Evolutionary conservation across 202 grass and related monocot genomes (phyloP).

Genomic region (Carex sylvatica): DNA sequence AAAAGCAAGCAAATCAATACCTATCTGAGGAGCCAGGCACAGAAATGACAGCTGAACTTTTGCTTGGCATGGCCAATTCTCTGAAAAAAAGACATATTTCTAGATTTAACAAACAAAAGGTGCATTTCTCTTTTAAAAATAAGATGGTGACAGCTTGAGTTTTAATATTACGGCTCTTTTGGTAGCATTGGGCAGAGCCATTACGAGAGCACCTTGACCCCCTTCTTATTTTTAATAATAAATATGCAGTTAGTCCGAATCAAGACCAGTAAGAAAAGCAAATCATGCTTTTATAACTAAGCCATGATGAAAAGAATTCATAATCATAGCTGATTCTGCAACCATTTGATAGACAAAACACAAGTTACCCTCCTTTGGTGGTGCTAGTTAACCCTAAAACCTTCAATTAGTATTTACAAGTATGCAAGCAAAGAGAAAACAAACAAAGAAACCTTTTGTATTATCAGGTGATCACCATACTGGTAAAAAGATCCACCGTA

Average conservation of each 20-base stretch:
- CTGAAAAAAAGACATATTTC: constrained; percentile 32
- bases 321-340: background rate
- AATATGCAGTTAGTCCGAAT: background rate
- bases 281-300: background rate
- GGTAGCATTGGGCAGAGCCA: constrained; percentile 64
- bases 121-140: background rate
- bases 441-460: background rate
- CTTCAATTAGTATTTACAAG: background rate
- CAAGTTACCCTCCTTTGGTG: background rate
- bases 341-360: background rate
- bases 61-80: constrained; percentile 44
- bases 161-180: constrained; percentile 74
- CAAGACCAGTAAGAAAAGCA: background rate
- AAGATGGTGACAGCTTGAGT: constrained; percentile 17
- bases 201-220: constrained; percentile 44
- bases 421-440: background rate
- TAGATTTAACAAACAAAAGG: constrained; percentile 14
- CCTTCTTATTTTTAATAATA: constrained; percentile 21
- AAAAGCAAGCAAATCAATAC: too few species aligned
- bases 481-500: background rate
- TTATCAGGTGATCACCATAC: background rate
- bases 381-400: background rate
- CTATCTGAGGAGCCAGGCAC: too few species aligned
- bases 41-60: too few species aligned
- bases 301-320: background rate